phyloP scores from a whole-genome alignment of 352 stramenopile genomes.

The Globisporangium heterothallicum region DNA sequence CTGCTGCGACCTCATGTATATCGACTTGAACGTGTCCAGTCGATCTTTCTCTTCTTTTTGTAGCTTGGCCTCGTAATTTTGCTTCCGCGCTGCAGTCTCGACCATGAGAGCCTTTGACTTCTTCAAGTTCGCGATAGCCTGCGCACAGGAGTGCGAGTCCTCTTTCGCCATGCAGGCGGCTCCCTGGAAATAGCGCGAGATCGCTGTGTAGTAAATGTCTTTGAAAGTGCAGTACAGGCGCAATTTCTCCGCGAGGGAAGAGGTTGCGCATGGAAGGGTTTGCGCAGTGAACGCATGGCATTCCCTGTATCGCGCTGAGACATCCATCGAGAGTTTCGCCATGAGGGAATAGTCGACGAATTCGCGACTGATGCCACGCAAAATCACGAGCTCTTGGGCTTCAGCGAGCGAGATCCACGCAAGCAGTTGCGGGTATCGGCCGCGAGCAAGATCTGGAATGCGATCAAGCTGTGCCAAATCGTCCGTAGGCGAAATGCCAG shows the following conservation, averaged over 20 bases:
- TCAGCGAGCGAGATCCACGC: conserved; percentile 55
- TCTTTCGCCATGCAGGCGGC: conserved; percentile 47
- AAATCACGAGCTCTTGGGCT: conserved; percentile 60
- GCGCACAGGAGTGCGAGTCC: conserved; percentile 37
- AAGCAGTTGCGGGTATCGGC: conserved; percentile 40
- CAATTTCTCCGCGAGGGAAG: conserved; percentile 30
- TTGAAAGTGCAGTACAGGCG: conserved; percentile 54
- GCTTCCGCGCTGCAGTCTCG: conserved; percentile 23
- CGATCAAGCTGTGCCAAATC: conserved; percentile 38
- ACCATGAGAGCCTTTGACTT: conserved; percentile 34
- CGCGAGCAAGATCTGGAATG: conserved; percentile 47
- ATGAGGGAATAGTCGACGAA: conserved; percentile 63
- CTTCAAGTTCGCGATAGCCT: conserved; percentile 61
- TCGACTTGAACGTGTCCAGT: conserved; percentile 24
- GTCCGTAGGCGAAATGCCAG: neutral
- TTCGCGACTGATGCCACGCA: conserved; percentile 53
- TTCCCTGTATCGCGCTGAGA: conserved; percentile 45
- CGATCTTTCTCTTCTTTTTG: conserved; percentile 35
- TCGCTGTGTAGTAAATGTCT: conserved; percentile 44
- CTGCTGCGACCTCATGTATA: conserved; percentile 54
- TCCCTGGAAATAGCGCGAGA: conserved; percentile 63
- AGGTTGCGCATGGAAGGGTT: conserved; percentile 33
- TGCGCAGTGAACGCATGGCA: conserved; percentile 23
- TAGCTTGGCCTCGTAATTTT: conserved; percentile 35
- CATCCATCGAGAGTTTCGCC: conserved; percentile 56